Conservation (phyloP, 2,329 filamentous ascomycete species). For the Trichoderma koningiopsis region DNA sequence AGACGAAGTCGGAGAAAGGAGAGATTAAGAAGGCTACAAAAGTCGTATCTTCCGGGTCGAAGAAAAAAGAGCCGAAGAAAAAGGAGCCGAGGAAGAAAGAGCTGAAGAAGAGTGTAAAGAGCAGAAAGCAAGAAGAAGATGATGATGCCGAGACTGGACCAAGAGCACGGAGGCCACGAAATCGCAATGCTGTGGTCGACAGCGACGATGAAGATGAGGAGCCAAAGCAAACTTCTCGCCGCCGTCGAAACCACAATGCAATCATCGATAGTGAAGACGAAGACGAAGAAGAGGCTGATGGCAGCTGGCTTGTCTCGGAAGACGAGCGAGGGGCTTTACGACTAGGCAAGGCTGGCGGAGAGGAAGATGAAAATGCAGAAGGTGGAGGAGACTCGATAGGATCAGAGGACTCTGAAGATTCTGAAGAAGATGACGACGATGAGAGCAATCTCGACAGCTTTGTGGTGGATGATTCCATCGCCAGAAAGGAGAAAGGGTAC, state of each 20-base stretch:
- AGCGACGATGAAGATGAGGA: constrained; percentile 63
- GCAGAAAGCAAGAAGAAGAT: constrained; percentile 39
- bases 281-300: constrained; percentile 62
- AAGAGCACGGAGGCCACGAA: constrained; percentile 44
- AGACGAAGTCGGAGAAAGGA: constrained; percentile 45
- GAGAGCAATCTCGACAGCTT: constrained; percentile 59
- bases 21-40: constrained; percentile 45
- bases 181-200: constrained; percentile 61
- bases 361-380: constrained; percentile 85
- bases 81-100: constrained; percentile 38
- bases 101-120: constrained; percentile 41
- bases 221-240: constrained; percentile 42
- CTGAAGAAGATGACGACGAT: constrained; percentile 56
- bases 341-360: constrained; percentile 79
- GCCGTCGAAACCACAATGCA: constrained; percentile 55
- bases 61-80: constrained; percentile 34
- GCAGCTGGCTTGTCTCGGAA: constrained; percentile 77
- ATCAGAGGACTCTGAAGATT: constrained; percentile 65
- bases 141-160: constrained; percentile 36
- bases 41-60: constrained; percentile 44
- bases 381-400: constrained; percentile 79
- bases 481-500: constrained; percentile 38
- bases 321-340: constrained; percentile 60
- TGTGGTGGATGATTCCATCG: constrained; percentile 54
- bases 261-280: constrained; percentile 70